Evolutionary conservation across 352 stramenopile species (phyloP).

Genomic region (Globisporangium abappressorium): DNA sequence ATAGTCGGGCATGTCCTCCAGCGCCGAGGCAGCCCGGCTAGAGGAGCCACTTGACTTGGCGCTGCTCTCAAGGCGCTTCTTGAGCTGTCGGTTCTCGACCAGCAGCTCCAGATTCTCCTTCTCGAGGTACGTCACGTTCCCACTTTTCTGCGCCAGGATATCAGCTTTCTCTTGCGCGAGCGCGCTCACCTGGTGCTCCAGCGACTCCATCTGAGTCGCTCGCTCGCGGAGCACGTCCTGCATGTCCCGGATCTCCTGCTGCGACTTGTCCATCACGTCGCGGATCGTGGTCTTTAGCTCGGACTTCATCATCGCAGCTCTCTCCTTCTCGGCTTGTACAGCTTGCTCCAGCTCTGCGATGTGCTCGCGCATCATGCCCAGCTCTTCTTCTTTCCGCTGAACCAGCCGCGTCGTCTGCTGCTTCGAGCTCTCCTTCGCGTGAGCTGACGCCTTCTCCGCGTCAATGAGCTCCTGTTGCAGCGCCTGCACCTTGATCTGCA

Average conservation of each 20-base stretch:
- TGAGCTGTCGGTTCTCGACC: constrained; percentile 55
- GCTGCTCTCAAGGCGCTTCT: constrained; percentile 39
- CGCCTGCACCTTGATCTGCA: constrained; percentile 43
- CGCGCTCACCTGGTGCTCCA: constrained; percentile 32
- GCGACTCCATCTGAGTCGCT: constrained; percentile 34
- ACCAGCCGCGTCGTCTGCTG: constrained; percentile 25
- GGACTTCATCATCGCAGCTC: constrained; percentile 17
- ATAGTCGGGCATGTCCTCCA: constrained; percentile 22
- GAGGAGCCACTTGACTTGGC: too few species aligned
- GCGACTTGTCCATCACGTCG: constrained; percentile 47
- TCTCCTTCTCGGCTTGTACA: constrained; percentile 35
- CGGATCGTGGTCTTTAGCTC: constrained; percentile 31
- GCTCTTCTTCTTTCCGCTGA: constrained; percentile 42
- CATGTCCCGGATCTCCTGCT: constrained; percentile 53
- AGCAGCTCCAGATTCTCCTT: constrained; percentile 69
- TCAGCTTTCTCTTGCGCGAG: constrained; percentile 28
- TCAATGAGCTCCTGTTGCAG: constrained; percentile 29
- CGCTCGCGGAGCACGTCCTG: constrained; percentile 46
- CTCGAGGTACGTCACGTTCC: constrained; percentile 54
- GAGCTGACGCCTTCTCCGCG: background rate
- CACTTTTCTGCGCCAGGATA: constrained; percentile 28
- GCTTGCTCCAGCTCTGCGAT: constrained; percentile 39
- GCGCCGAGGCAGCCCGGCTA: background rate
- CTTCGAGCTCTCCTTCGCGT: constrained; percentile 16
- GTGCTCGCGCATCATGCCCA: constrained; percentile 34